Base-by-base conservation (phyloP, 805 yeast genomes). In the Spathaspora gorwiae region DNA sequence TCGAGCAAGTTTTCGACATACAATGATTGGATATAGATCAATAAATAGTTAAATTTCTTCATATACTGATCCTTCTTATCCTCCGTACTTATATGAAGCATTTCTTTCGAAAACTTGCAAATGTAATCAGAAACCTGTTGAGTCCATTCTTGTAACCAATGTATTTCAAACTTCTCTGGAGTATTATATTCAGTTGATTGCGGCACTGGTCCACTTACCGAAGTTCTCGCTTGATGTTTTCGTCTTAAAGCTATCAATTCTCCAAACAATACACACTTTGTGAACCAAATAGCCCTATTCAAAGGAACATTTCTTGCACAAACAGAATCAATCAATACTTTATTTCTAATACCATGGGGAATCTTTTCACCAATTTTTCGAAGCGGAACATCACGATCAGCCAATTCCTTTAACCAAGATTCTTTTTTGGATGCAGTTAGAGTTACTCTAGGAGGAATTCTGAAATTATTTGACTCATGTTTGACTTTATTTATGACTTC, bases 61-160 rank as follows among this genome's bases (percentile, higher is more conserved):
- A 73, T 75, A 82, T 79, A 78, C 1, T 51, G 57, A 13, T 50
- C 61, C 46, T 60, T 70, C 49, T 54, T 57, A 14, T 71, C 75
- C 0, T 47, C 47, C 5, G 62, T 45, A 5, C 50, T 46, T 4
- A 66, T 56, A 7, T 37, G 35, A 5, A 46, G 37, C 59, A 69
- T 57, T 30, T 74, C 78, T 37, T 71, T 67, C 24, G 82, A 68
- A 26, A 76, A 68, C 50, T 73, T 72, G 49, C 76, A 80, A 10
- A 83, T 54, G 53, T 73, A 85, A 45, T 78, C 81, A 2, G 81
- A 73, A 12, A 90, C 81, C 52, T 87, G 95, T 36, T 82, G 86
- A 0, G 97, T 87, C 98, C 98, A 92, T 59, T 89, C 96, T 47
- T 79, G 79, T 14, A 84, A 70, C 89, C 97, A 84, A 40, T 75